Evolutionary conservation across 768 basidiomycete species (phyloP).

Genomic region (Suillus alpinus): DNA sequence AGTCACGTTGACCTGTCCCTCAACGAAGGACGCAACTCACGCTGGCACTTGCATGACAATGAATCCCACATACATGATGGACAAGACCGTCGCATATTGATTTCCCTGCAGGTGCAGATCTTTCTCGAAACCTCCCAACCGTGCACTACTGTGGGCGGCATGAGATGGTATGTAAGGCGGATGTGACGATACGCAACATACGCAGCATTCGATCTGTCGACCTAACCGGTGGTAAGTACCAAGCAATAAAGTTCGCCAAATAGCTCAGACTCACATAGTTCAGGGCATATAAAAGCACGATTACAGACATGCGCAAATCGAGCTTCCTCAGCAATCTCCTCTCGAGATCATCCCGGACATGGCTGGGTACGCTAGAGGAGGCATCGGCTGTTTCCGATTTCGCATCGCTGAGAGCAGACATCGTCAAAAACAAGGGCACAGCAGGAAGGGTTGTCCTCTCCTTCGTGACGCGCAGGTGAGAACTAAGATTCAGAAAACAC

Average conservation of each 20-base stretch:
- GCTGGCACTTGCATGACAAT: conserved; percentile 73
- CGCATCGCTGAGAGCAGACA: not conserved
- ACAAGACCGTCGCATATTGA: conserved; percentile 62
- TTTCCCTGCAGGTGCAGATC: conserved; percentile 56
- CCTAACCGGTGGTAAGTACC: conserved; percentile 26
- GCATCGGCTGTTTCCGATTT: not conserved
- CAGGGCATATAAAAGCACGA: conserved; percentile 20
- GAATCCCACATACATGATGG: conserved; percentile 64
- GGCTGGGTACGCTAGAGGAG: not conserved
- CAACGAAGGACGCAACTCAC: conserved; percentile 32
- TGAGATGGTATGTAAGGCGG: not conserved
- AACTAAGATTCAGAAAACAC: not conserved
- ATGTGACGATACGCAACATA: conserved; percentile 24
- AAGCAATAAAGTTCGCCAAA: not conserved
- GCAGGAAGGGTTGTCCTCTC: not conserved
- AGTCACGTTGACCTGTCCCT: not conserved
- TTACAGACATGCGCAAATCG: conserved; percentile 13
- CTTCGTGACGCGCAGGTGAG: not conserved
- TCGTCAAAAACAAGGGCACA: not conserved
- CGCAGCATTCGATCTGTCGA: conserved; percentile 66
- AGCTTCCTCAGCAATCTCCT: conserved; percentile 6
- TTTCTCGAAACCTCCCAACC: conserved; percentile 61
- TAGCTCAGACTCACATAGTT: conserved; percentile 16
- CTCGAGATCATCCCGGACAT: not conserved
- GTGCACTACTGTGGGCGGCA: conserved; percentile 48